phyloP scores from a whole-genome alignment of 805 yeast genomes.

The Yarrowia porcina region DNA sequence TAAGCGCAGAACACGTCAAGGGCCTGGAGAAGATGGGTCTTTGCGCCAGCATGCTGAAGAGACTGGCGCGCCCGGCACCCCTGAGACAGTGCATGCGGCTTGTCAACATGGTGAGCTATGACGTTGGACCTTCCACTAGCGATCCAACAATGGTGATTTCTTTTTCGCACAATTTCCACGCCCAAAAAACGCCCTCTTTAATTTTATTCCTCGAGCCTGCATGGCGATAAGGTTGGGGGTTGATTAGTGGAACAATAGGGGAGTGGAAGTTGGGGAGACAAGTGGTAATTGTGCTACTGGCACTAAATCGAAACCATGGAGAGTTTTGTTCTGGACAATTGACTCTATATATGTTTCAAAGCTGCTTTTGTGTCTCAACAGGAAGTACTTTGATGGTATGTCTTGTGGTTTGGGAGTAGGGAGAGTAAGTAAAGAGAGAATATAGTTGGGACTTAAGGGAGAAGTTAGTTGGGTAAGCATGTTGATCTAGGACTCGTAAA shows the following conservation, averaged over 20 bases:
- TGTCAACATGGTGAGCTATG: neutral
- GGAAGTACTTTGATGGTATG: neutral
- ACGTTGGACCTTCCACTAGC: neutral
- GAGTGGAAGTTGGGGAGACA: neutral
- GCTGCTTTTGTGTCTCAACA: neutral
- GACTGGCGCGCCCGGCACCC: neutral
- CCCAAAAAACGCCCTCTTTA: neutral
- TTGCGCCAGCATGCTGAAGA: neutral
- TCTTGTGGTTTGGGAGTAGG: no score
- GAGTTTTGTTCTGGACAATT: no score
- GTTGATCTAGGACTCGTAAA: no score
- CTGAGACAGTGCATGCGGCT: slow-evolving; percentile 2
- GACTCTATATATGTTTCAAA: neutral
- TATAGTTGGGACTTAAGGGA: no score
- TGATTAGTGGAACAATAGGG: neutral
- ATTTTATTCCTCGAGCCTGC: slow-evolving; percentile 1
- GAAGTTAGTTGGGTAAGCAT: no score
- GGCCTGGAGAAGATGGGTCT: neutral
- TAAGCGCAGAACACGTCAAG: neutral
- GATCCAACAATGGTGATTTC: neutral
- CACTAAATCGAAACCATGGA: no score
- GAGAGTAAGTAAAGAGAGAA: neutral
- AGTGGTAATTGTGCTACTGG: no score
- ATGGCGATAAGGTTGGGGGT: slow-evolving; percentile 19
- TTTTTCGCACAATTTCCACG: neutral